Evolutionary conservation across 208 protist species (phyloP).

Genomic region (Trypanosoma mega): DNA sequence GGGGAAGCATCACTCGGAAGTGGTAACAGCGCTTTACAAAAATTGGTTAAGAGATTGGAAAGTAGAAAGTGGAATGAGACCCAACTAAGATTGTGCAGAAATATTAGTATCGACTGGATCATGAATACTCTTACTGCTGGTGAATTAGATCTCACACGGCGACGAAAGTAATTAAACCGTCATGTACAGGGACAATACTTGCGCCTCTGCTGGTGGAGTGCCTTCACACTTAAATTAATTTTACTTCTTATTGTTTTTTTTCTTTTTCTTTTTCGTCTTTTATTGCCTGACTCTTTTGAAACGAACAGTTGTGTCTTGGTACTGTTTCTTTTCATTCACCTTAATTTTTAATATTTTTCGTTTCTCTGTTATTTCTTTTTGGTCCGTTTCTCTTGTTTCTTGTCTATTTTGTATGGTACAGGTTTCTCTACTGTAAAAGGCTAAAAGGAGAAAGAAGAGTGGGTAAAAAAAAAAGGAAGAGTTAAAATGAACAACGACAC

Average conservation of each 20-base stretch:
- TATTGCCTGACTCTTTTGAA: neutral
- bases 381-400: conserved; percentile 7
- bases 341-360: conserved; percentile 14
- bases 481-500: conserved; percentile 39
- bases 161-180: conserved; percentile 3
- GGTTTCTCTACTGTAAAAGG: conserved; percentile 18
- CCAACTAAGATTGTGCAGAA: conserved; percentile 40
- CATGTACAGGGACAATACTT: neutral
- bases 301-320: too few relatives aligned
- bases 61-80: conserved; percentile 34
- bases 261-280: conserved; percentile 14
- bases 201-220: too few relatives aligned
- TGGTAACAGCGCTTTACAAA: conserved; percentile 34
- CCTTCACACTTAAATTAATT: neutral
- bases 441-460: neutral
- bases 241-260: conserved; percentile 11
- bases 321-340: too few relatives aligned
- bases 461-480: too few relatives aligned
- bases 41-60: conserved; percentile 41
- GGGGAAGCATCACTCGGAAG: conserved; percentile 20
- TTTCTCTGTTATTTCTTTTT: conserved; percentile 13
- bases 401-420: neutral
- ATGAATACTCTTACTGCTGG: conserved; percentile 44
- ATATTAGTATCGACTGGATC: conserved; percentile 59
- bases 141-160: conserved; percentile 48